Conservation (phyloP, 108 stramenopile species). For the Skeletonema potamos region DNA sequence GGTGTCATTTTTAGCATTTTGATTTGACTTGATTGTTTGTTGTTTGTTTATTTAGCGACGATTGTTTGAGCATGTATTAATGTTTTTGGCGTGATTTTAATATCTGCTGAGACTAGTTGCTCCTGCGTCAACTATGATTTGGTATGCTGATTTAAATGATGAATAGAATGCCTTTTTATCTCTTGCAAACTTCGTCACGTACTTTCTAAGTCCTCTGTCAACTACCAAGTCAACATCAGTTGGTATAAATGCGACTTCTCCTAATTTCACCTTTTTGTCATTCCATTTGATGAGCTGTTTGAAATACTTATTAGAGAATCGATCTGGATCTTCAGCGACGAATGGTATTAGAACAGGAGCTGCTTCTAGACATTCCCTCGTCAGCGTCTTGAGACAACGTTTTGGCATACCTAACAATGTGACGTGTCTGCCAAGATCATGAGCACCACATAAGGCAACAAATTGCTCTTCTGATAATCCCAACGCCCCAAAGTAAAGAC, state of each 20-base stretch:
- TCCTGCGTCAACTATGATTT: conserved; percentile 51
- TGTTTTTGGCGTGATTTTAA: neutral
- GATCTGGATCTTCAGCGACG: conserved; percentile 46
- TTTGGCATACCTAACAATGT: conserved; percentile 59
- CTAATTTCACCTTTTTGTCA: conserved; percentile 43
- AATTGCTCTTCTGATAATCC: conserved; percentile 56
- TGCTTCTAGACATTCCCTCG: conserved; percentile 58
- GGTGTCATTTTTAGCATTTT: no score
- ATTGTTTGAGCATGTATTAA: no score
- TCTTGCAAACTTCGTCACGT: conserved; percentile 51
- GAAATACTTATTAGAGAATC: conserved; percentile 53
- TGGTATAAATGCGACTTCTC: conserved; percentile 62
- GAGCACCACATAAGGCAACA: conserved; percentile 55
- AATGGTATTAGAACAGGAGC: conserved; percentile 64
- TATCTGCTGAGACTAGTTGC: conserved; percentile 23
- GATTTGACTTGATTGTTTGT: no score
- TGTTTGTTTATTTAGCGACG: no score
- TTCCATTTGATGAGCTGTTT: conserved; percentile 54
- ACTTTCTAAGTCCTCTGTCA: conserved; percentile 41
- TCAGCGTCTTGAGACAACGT: conserved; percentile 50
- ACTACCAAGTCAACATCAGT: conserved; percentile 73
- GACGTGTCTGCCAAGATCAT: conserved; percentile 68
- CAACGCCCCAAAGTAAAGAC: conserved; percentile 57
- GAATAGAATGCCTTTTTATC: conserved; percentile 36
- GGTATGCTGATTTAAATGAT: conserved; percentile 43